Evolutionary conservation across 768 basidiomycete species (phyloP).

Genomic region (Leccinum barrowsii): DNA sequence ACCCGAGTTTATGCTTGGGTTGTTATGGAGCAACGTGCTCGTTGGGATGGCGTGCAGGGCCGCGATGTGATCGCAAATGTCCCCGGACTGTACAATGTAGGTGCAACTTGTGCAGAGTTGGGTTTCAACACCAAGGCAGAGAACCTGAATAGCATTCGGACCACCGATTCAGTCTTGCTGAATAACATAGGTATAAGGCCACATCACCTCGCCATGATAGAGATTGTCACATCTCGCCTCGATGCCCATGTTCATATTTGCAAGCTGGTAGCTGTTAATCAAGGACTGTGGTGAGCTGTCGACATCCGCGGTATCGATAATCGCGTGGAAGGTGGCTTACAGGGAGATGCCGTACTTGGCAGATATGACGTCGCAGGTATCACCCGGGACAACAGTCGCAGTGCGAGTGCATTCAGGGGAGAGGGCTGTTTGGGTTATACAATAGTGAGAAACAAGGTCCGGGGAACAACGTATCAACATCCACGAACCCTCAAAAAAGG

Average conservation of each 20-base stretch:
- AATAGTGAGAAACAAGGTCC: neutral
- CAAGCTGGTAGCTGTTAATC: slow-evolving; percentile 52
- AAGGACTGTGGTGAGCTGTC: neutral
- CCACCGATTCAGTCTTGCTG: neutral
- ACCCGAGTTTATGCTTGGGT: slow-evolving; percentile 53
- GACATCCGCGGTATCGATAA: neutral
- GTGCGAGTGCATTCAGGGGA: slow-evolving; percentile 46
- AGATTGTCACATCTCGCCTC: slow-evolving; percentile 60
- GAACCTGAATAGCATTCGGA: slow-evolving; percentile 19
- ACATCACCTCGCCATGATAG: slow-evolving; percentile 41
- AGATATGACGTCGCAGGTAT: slow-evolving; percentile 65
- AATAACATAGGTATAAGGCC: neutral
- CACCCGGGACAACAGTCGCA: slow-evolving; percentile 51
- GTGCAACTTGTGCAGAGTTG: slow-evolving; percentile 38
- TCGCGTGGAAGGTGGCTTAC: slow-evolving; percentile 35
- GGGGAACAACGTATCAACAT: neutral
- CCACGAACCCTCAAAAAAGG: slow-evolving; percentile 20
- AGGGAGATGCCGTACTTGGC: slow-evolving; percentile 56
- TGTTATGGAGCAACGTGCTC: slow-evolving; percentile 54
- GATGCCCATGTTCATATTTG: slow-evolving; percentile 37
- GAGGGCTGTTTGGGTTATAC: slow-evolving; percentile 40
- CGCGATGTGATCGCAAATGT: slow-evolving; percentile 49
- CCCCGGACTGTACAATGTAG: slow-evolving; percentile 44
- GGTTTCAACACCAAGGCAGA: slow-evolving; percentile 54
- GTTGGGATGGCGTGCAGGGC: slow-evolving; percentile 37